Base-by-base conservation (phyloP, 192 early-diverging fungal genomes). In the Podila clonocystis region DNA sequence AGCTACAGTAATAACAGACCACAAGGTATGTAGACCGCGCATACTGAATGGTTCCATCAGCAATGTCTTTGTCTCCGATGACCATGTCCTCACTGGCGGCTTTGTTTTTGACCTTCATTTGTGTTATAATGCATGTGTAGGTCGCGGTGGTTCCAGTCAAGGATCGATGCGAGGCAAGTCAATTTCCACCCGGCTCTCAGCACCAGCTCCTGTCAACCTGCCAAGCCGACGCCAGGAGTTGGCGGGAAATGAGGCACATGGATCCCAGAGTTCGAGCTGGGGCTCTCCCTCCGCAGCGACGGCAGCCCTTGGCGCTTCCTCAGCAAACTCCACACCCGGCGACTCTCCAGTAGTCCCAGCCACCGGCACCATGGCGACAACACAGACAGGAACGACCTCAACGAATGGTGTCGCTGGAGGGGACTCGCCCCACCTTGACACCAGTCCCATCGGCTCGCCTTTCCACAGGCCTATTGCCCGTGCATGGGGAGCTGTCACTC, bases 161-260 rank as follows among this genome's bases (percentile, higher is more conserved):
- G 28, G 59, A 61, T 31, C 17, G 26, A 24, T 30, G 59, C 30
- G 28, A 7, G 12, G 30, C 59, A 61, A 61, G 30, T 61, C 30
- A 13, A 61, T 30, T 26, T 61, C 59, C 29, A 24, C 59, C 4
- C 52, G 52, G 8, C n/a, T 80, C 4, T 63, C 77, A 17, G 77
- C 77, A 5, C 77, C 77, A 17, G 17, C 68, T n/a, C 77, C 77
- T 15, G 61, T 80, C 30, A 80, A 80, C 48, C n/a, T 80, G 20
- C 77, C 77, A 34, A 80, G 77, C 34, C 50, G 77, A 58, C 36
- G 70, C 13, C 77, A 69, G 2, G 77, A 80, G 38, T 69, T 72
- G 48, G 69, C 34, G 1, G 75, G 77, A 0, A 38, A 63, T 17
- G 77, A 80, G 20, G 72, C 77, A 2, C 60, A 72, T 5, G 66